Conservation (phyloP, 129 eudicot genomes). For the Centella asiatica region DNA sequence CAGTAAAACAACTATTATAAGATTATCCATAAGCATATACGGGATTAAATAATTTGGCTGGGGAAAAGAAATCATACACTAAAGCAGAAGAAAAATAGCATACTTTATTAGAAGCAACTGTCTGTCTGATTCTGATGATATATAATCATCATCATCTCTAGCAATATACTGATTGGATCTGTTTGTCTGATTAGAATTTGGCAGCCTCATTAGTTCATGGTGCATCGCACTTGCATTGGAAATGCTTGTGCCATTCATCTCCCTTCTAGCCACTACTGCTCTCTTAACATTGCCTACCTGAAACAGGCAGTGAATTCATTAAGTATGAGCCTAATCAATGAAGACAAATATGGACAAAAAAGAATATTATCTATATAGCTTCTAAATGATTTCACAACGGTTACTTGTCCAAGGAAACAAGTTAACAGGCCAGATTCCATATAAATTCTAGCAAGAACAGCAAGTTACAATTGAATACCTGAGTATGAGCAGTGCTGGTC, state of each 20-base stretch:
- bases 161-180: constrained; percentile 34
- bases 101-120: constrained; percentile 71
- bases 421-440: background rate
- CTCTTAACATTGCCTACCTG: constrained; percentile 67
- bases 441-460: background rate
- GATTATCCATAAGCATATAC: too few species aligned
- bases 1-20: too few species aligned
- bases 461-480: constrained; percentile 26
- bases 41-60: too few species aligned
- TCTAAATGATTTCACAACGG: background rate
- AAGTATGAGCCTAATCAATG: background rate
- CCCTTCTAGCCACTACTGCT: constrained; percentile 33
- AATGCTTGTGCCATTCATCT: constrained; percentile 31
- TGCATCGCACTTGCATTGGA: constrained; percentile 49
- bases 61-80: too few species aligned
- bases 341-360: background rate
- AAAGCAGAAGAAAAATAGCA: too few species aligned
- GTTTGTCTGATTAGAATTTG: constrained; percentile 46
- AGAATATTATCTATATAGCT: background rate
- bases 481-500: constrained; percentile 58
- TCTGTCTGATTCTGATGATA: constrained; percentile 64
- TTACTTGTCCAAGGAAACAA: background rate
- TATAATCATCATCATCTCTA: constrained; percentile 60
- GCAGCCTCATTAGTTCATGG: constrained; percentile 73
- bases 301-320: constrained; percentile 7